phyloP scores from a whole-genome alignment of 1,139 yeast genomes.

The Suhomyces yuchorum region DNA sequence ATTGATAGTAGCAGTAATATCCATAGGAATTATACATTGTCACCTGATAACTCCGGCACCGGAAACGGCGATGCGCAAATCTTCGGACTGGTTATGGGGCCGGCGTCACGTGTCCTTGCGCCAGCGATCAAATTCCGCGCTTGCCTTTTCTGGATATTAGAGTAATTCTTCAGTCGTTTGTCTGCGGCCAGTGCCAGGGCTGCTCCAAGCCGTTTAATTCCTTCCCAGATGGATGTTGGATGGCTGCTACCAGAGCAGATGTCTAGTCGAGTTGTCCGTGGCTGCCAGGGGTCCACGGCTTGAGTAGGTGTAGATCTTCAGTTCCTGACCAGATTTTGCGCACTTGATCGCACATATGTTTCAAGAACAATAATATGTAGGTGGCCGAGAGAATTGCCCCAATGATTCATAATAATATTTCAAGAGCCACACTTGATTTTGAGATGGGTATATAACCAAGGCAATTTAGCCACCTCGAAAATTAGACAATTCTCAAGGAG shows the following conservation, averaged over 20 bases:
- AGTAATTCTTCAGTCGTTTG: neutral
- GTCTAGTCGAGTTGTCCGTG: too few species aligned
- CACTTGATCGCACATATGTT: neutral
- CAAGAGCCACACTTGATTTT: conserved; percentile 1
- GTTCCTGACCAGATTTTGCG: neutral
- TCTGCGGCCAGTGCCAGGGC: neutral
- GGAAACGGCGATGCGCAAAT: neutral
- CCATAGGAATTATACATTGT: too few species aligned
- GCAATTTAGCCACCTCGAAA: neutral
- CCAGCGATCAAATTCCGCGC: neutral
- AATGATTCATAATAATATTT: neutral
- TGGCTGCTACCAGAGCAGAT: too few species aligned
- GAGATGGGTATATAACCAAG: neutral
- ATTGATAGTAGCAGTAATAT: too few species aligned
- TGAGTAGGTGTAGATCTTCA: neutral
- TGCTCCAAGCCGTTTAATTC: neutral
- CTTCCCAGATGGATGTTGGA: neutral
- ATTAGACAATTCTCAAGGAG: neutral
- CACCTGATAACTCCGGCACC: neutral
- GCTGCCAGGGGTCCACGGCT: too few species aligned
- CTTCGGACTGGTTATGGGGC: neutral
- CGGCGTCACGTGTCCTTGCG: neutral
- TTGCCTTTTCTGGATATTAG: neutral
- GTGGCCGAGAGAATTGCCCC: neutral
- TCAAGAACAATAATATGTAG: neutral